Percentiles rank a stretch among this genome's conserved stretches.
Conservation (phyloP, 257 asterid genomes). For the Gardenia jasminoides region DNA sequence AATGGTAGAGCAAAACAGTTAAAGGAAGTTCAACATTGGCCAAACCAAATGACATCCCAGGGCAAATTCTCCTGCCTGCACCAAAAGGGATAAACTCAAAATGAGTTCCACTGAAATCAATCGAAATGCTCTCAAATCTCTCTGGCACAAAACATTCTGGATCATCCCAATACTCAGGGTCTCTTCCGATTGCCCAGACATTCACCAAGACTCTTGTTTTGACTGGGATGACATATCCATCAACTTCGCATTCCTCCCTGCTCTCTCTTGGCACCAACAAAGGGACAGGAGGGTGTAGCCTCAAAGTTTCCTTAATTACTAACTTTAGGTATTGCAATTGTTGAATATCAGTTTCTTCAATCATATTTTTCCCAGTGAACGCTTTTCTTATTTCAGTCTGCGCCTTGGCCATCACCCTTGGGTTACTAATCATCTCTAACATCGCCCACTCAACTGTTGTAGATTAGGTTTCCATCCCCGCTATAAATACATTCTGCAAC, state of each 20-base stretch:
- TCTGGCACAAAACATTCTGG: slow-evolving; percentile 17
- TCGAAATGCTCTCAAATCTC: neutral
- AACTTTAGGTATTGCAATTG: slow-evolving; percentile 7
- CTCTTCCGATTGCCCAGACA: slow-evolving; percentile 6
- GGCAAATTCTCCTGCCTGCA: slow-evolving; percentile 26
- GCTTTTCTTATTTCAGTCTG: slow-evolving; percentile 22
- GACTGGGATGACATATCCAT: slow-evolving; percentile 22
- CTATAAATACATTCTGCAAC: slow-evolving; percentile 25
- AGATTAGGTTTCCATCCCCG: slow-evolving; percentile 25
- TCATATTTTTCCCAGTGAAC: slow-evolving; percentile 8
- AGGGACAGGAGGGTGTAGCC: slow-evolving; percentile 28
- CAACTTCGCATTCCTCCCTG: slow-evolving; percentile 9
- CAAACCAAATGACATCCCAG: slow-evolving; percentile 12
- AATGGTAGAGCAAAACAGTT: slow-evolving; percentile 29
- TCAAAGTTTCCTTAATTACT: slow-evolving; percentile 32
- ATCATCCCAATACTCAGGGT: slow-evolving; percentile 5
- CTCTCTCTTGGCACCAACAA: slow-evolving; percentile 21
- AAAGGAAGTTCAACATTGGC: slow-evolving; percentile 25
- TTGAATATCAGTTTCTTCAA: slow-evolving; percentile 14
- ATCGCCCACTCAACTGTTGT: slow-evolving; percentile 22
- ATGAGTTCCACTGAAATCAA: neutral
- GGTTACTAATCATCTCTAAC: slow-evolving; percentile 28
- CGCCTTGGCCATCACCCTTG: slow-evolving; percentile 24
- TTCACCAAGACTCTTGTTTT: slow-evolving; percentile 28
- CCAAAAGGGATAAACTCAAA: slow-evolving; percentile 34